phyloP scores from a whole-genome alignment of 805 yeast species.

The Grigorovia jiainica region DNA sequence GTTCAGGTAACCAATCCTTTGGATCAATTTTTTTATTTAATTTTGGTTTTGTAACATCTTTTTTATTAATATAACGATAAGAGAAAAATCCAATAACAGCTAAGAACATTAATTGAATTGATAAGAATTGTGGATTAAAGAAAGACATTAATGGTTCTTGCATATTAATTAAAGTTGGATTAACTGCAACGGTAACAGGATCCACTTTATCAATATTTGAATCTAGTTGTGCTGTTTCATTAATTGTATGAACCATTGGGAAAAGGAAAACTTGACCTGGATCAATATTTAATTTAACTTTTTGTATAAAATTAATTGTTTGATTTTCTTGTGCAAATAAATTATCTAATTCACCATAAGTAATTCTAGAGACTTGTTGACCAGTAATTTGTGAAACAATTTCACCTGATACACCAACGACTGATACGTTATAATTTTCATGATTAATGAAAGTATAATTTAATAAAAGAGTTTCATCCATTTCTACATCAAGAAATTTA shows the following conservation, averaged over 20 bases:
- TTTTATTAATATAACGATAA: slow-evolving; percentile 25
- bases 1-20: slow-evolving; percentile 6
- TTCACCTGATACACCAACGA: slow-evolving; percentile 64
- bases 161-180: slow-evolving; percentile 48
- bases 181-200: slow-evolving; percentile 46
- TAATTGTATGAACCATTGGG: slow-evolving; percentile 49
- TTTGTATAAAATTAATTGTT: slow-evolving; percentile 44
- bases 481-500: slow-evolving; percentile 35
- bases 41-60: neutral
- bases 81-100: slow-evolving; percentile 40
- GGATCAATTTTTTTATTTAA: neutral
- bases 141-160: slow-evolving; percentile 58
- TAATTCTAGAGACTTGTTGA: slow-evolving; percentile 47
- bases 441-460: slow-evolving; percentile 44
- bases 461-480: slow-evolving; percentile 46
- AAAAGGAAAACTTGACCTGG: slow-evolving; percentile 49
- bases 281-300: slow-evolving; percentile 46
- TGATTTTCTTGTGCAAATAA: slow-evolving; percentile 42
- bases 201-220: slow-evolving; percentile 24
- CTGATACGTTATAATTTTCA: slow-evolving; percentile 40
- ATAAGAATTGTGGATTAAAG: slow-evolving; percentile 62
- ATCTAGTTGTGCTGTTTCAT: slow-evolving; percentile 17
- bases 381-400: slow-evolving; percentile 48
- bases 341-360: slow-evolving; percentile 58
- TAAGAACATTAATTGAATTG: slow-evolving; percentile 47